phyloP scores from a whole-genome alignment of 2,329 filamentous ascomycete species.

The Hymenoscyphus linearis region DNA sequence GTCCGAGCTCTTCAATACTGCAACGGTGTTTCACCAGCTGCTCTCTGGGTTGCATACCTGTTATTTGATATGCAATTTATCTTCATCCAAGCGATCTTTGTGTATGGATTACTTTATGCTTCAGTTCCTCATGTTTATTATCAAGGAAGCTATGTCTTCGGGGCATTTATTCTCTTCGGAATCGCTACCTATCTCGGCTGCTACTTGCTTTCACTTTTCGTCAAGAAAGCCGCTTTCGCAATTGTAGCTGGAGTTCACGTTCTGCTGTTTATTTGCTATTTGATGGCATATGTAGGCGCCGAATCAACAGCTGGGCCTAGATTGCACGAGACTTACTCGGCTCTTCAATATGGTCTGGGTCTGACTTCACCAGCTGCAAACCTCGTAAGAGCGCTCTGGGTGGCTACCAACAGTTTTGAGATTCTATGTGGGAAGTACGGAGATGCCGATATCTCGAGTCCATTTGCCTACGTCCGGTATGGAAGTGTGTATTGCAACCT shows the following conservation, averaged over 20 bases:
- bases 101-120: slow-evolving; percentile 21
- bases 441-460: slow-evolving; percentile 15
- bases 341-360: slow-evolving; percentile 52
- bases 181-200: slow-evolving; percentile 26
- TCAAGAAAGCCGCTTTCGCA: slow-evolving; percentile 26
- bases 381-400: slow-evolving; percentile 50
- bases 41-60: slow-evolving; percentile 26
- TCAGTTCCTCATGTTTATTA: slow-evolving; percentile 19
- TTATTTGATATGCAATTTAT: slow-evolving; percentile 28
- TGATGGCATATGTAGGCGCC: slow-evolving; percentile 45
- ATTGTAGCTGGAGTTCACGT: slow-evolving; percentile 26
- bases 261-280: slow-evolving; percentile 41
- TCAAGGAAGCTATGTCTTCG: slow-evolving; percentile 19
- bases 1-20: slow-evolving; percentile 27
- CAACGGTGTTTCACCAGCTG: slow-evolving; percentile 27
- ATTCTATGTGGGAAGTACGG: slow-evolving; percentile 26
- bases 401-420: slow-evolving; percentile 34
- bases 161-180: slow-evolving; percentile 25
- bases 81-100: slow-evolving; percentile 21
- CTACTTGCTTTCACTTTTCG: slow-evolving; percentile 25
- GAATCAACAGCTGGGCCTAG: slow-evolving; percentile 50
- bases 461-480: slow-evolving; percentile 24
- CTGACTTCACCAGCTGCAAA: slow-evolving; percentile 54
- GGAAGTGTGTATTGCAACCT: slow-evolving; percentile 25
- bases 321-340: slow-evolving; percentile 46